Base-by-base conservation (phyloP, 495 filamentous ascomycete species). In the Hypomontagnella submonticulosa region DNA sequence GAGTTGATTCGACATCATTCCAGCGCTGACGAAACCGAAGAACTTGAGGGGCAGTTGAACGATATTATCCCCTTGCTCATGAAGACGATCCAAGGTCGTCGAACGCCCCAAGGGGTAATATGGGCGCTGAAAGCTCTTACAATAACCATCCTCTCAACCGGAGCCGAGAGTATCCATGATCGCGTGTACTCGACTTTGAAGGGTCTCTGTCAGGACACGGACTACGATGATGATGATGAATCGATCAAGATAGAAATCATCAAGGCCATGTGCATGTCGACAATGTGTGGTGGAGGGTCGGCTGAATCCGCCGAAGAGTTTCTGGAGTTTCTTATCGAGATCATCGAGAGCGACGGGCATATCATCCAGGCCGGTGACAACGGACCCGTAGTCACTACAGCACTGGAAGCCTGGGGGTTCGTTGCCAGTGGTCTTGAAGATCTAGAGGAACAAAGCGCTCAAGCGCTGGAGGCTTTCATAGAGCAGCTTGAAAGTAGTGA, bases 381-480 rank as follows among this genome's bases (percentile, higher is more conserved):
- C 62, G 85, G 83, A 0, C 82, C 79, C 8, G 87, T 93, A n/a
- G 93, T 99, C 12, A 83, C 86, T 2, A 92, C 94, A 0, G 93
- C 94, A 2, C 82, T 96, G 4, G 87, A 92, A 67, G 89, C 90
- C 63, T 97, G 93, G 93, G 93, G 92, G 9, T 91, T 92, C 65
- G 82, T 97, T 8, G 91, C 89, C 9, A 96, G 90, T 8, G 86
- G 90, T 41, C 75, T 96, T 33, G 92, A 97, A 3, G 92, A 97
- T 63, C 80, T 97, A 30, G 87, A 92, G 67, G 82, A 80, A 4
- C 83, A 90, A 46, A 92, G 88, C 54, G 89, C 91, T 48, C 79
- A 84, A 4, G 88, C 90, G 8, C 88, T 97, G 69, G 90, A 96
- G 54, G 89, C 90, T 4, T 92, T 98, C 70, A 88, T 92, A 30